Evolutionary conservation across 192 early-diverging fungal genomes (phyloP), one percentile per base, ranked within the genome.

Genomic region (Entomortierella beljakovae): DNA sequence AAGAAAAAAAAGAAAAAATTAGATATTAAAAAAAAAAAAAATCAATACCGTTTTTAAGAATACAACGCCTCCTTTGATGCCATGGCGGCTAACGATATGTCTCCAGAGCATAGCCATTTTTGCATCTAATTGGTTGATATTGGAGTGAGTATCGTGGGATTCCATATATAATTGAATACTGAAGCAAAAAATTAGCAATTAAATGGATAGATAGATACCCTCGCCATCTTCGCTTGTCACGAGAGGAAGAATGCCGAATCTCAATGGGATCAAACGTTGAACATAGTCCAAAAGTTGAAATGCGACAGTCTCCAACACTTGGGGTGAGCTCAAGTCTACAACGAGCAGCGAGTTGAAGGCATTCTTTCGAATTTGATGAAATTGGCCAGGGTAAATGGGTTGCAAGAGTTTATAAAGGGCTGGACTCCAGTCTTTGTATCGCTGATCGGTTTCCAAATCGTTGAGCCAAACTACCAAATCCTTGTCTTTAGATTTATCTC

Each of bases 181-280:
- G n/a, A n/a, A n/a, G n/a, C n/a, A n/a, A n/a, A n/a, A 46, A 16
- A 15, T 46, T 46, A 16, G 11, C 6, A 20, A 11, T 5, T 46
- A 46, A 3, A 11, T 15, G 15, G 15, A 15, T 11, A 46, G 11
- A 23, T 46, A 73, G 69, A 55, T 63, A 88, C 87, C 71, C 42
- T 68, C 60, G 56, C 71, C 61, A 42, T 84, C 57, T 5, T 85
- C 61, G 20, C 79, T 68, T 52, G 77, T 80, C 9, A 93, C 52
- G 2, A 94, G 65, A 6, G 95, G 95, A 20, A 93, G 85, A 15
- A 98, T 7, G 20, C 98, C 98, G 64, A 98, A 93, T 43, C 96
- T 88, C 60, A 99, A 82, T 7, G 97, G 97, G 28, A 96, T 72
- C 8, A 88, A 80, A 23, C 88, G 86, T 62, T 92, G 83, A 8